Conservation (phyloP, 2,329 filamentous ascomycete genomes). For the Neonectria faginata region DNA sequence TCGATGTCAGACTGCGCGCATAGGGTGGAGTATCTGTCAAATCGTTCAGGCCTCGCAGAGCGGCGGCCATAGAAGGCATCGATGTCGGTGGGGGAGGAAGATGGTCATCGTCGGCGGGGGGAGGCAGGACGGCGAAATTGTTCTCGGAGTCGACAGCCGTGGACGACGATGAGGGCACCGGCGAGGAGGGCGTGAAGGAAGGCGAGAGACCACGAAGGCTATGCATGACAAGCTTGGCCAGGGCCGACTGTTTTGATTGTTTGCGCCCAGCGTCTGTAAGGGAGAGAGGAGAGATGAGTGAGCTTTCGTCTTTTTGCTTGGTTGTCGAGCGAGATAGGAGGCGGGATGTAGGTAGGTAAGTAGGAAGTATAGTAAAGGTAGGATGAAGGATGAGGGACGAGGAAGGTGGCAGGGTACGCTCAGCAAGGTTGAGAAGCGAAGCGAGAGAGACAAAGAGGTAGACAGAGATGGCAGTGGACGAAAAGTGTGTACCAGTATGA, state of each 20-base stretch:
- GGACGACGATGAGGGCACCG: conserved; percentile 46
- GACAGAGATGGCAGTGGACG: conserved; percentile 32
- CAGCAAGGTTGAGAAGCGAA: neutral
- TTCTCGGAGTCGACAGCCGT: conserved; percentile 48
- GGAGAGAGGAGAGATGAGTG: conserved; percentile 28
- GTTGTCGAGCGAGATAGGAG: conserved; percentile 22
- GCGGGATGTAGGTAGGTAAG: conserved; percentile 9
- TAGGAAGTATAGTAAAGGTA: neutral
- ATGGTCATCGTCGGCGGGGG: conserved; percentile 50
- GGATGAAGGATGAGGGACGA: conserved; percentile 7
- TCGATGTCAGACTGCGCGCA: conserved; percentile 68
- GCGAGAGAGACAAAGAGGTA: conserved; percentile 16
- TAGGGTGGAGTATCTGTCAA: conserved; percentile 66
- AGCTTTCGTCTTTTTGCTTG: conserved; percentile 27
- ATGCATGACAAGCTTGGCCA: conserved; percentile 61
- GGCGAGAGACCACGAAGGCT: conserved; percentile 52
- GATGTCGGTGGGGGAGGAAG: conserved; percentile 45
- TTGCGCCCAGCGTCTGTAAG: conserved; percentile 48
- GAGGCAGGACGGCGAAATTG: conserved; percentile 50
- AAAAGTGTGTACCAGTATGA: conserved; percentile 13
- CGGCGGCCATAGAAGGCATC: conserved; percentile 55
- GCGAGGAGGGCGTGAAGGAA: conserved; percentile 44
- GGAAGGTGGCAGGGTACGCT: conserved; percentile 18
- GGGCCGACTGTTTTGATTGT: conserved; percentile 56
- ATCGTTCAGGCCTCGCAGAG: conserved; percentile 57